Base-by-base conservation (phyloP, 768 basidiomycete genomes). In the Lactarius hengduanensis region DNA sequence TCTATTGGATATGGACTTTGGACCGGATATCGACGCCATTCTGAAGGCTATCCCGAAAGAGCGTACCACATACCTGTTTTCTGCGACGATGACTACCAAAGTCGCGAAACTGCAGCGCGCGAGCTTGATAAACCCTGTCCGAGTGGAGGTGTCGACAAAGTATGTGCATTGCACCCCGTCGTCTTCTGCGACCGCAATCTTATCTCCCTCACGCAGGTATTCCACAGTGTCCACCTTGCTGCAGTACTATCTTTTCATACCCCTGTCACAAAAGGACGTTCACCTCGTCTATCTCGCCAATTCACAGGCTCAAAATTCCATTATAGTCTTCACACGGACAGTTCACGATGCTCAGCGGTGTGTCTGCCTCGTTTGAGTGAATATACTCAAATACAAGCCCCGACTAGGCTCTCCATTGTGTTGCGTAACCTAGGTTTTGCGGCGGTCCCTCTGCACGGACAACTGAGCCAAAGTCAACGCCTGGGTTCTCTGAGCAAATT, bases 31-130 rank as follows among this genome's bases (percentile, higher is more conserved):
- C 71, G 96, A 98, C 80, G 94, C 93, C 80, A 95, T 99, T 72
- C 83, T 99, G 41, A 96, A 96, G 78, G 86, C 93, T 45, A 89
- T 99, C 69, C 97, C 96, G 26, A 92, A 88, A 73, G 96, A 98
- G 71, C 86, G 97, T 13, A 92, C 90, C 36, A 99, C 97, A 3
- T 98, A 94, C 74, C 84, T 99, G 1, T 99, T 95, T 80, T 98
- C 96, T 15, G 97, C 96, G 7, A 98, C 96, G 26, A 98, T 99
- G 96, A 96, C 97, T 13, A 94, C 94, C 16, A 98, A 98, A 78
- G 94, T 99, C 4, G 94, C 92, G 13, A 98, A 98, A 77, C 81
- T 99, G 13, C 96, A 98, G 75, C 80, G 96, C 61, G 96, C 97
- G 38, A 95, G 93, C 80, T 80, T 98, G 73, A 84, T 86, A 38